Conservation (phyloP, 2,329 filamentous ascomycete species). For the Cladorrhinum sp. region DNA sequence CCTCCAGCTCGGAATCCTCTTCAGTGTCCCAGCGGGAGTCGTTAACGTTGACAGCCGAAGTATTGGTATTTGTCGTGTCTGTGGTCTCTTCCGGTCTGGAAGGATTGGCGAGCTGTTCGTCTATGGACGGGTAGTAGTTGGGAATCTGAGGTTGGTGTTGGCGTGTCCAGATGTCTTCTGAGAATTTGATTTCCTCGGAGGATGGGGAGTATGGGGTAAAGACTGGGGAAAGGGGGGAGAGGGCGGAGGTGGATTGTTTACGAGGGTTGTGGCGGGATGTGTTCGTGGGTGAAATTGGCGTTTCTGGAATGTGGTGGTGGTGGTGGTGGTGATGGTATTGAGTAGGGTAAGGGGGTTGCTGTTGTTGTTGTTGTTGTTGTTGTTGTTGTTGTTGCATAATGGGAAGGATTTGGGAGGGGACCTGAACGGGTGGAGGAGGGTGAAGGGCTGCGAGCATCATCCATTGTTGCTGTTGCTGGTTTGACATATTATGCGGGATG, state of each 20-base stretch:
- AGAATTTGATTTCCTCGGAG: conserved; percentile 9
- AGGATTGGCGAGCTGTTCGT: too few species aligned
- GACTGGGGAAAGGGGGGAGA: conserved; percentile 22
- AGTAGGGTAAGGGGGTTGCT: neutral
- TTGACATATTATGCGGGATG: too few species aligned
- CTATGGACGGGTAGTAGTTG: neutral
- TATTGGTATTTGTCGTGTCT: neutral
- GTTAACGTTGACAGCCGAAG: neutral
- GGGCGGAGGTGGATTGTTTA: conserved; percentile 1
- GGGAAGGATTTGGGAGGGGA: neutral
- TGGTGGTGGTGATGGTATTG: neutral
- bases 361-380: too few species aligned
- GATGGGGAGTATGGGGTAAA: conserved; percentile 15
- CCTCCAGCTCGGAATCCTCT: neutral
- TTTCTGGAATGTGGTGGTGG: neutral
- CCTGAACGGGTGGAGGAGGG: neutral
- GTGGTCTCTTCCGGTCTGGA: too few species aligned
- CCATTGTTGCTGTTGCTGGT: neutral
- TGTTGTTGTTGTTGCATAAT: neutral
- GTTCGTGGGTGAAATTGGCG: neutral
- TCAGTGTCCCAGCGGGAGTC: neutral
- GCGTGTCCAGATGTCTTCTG: conserved; percentile 17
- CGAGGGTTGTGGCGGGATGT: neutral
- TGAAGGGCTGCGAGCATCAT: neutral
- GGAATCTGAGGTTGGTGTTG: neutral